Conservation (phyloP, 208 protist genomes). For the Leishmania tarentolae region DNA sequence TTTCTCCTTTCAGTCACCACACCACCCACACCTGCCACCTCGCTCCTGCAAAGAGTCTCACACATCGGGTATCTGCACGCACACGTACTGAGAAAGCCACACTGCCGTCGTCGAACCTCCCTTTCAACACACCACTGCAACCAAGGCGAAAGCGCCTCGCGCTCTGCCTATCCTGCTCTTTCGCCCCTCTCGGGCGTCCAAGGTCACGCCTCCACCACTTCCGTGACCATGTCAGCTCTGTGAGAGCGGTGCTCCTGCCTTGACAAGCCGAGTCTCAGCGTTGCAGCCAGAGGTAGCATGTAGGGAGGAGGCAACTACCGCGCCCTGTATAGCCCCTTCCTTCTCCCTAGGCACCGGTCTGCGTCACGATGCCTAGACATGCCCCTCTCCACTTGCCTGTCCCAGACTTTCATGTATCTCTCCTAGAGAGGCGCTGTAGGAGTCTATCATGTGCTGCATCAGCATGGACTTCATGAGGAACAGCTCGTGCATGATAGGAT, state of each 20-base stretch:
- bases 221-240: neutral
- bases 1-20: neutral
- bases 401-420: neutral
- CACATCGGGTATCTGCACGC: neutral
- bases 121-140: neutral
- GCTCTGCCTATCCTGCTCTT: neutral
- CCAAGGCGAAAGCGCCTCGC: neutral
- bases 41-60: neutral
- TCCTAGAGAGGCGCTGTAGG: conserved; percentile 36
- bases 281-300: neutral
- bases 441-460: conserved; percentile 47
- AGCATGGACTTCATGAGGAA: conserved; percentile 60
- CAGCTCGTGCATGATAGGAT: conserved; percentile 56
- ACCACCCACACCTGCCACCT: neutral
- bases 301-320: neutral
- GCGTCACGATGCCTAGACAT: neutral
- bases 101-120: neutral
- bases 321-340: neutral
- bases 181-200: neutral
- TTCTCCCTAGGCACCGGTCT: neutral
- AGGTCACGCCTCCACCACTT: neutral
- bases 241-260: neutral
- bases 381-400: neutral
- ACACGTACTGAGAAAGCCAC: neutral
- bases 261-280: neutral